Evolutionary conservation across 2,329 filamentous ascomycete genomes (phyloP).

Genomic region (Cordyceps tenuipes): DNA sequence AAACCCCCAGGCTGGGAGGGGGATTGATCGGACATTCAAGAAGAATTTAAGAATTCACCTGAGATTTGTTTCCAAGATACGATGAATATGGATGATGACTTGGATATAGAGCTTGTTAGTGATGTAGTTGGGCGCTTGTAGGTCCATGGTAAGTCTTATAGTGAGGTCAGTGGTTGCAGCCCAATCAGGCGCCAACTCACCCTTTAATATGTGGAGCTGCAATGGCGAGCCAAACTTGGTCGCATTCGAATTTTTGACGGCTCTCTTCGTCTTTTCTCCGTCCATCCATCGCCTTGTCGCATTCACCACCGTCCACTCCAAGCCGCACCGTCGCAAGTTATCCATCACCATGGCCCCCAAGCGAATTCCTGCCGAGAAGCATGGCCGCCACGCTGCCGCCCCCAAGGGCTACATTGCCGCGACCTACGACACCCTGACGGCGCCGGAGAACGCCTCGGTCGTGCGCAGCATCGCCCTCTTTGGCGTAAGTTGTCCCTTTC

Average conservation of each 20-base stretch:
- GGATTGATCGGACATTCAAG: conserved; percentile 19
- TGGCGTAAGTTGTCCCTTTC: conserved; percentile 44
- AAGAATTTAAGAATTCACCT: neutral
- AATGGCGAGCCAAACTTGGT: neutral
- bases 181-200: conserved; percentile 5
- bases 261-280: neutral
- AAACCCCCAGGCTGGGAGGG: conserved; percentile 40
- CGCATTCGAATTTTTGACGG: conserved; percentile 4
- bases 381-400: conserved; percentile 31
- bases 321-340: neutral
- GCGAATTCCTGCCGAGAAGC: conserved; percentile 44
- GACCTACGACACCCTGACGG: conserved; percentile 55
- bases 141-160: no score
- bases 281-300: neutral
- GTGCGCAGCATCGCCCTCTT: conserved; percentile 61
- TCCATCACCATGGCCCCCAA: conserved; percentile 52
- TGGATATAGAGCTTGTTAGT: conserved; percentile 5
- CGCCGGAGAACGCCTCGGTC: conserved; percentile 59
- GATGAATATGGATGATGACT: neutral
- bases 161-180: neutral
- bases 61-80: neutral
- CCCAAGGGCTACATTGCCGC: conserved; percentile 46
- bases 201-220: conserved; percentile 10
- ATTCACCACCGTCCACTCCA: conserved; percentile 9
- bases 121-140: neutral